Conservation (phyloP, 2,329 filamentous ascomycete genomes). For the Xylariaceae sp. region DNA sequence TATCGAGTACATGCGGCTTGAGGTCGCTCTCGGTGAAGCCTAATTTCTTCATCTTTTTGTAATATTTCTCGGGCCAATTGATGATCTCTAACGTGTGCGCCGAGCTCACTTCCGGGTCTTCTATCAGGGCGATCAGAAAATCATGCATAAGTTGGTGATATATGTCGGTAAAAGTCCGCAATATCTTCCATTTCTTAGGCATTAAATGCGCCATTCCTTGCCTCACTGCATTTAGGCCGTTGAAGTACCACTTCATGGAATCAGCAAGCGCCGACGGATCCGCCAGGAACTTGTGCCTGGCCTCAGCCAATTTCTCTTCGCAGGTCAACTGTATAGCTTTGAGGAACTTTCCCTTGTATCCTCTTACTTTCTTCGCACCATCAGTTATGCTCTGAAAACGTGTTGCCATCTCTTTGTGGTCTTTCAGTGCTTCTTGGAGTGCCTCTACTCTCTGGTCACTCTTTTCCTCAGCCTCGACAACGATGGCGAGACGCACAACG, state of each 20-base stretch:
- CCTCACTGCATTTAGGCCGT: constrained; percentile 91
- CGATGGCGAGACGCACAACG: constrained; percentile 83
- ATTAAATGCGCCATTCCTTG: constrained; percentile 86
- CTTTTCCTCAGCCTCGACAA: constrained; percentile 94
- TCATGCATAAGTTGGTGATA: constrained; percentile 97
- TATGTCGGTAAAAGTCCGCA: constrained; percentile 80
- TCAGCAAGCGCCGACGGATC: constrained; percentile 82
- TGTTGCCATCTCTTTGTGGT: constrained; percentile 89
- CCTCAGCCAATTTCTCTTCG: constrained; percentile 66
- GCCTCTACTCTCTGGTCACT: constrained; percentile 89
- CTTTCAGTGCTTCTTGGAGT: constrained; percentile 87
- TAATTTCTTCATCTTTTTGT: constrained; percentile 89
- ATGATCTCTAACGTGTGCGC: constrained; percentile 87
- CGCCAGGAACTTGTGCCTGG: constrained; percentile 69
- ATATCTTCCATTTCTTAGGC: constrained; percentile 95
- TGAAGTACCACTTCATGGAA: constrained; percentile 92
- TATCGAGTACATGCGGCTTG: constrained; percentile 80
- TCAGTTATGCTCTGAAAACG: constrained; percentile 94
- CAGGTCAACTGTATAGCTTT: constrained; percentile 70
- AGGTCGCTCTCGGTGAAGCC: constrained; percentile 74
- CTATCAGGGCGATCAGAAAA: constrained; percentile 75
- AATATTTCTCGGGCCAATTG: constrained; percentile 93
- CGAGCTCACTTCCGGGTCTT: constrained; percentile 78
- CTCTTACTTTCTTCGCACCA: constrained; percentile 83
- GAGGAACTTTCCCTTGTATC: constrained; percentile 95